phyloP scores from a whole-genome alignment of 768 basidiomycete species.

The Amanita jacksonii region DNA sequence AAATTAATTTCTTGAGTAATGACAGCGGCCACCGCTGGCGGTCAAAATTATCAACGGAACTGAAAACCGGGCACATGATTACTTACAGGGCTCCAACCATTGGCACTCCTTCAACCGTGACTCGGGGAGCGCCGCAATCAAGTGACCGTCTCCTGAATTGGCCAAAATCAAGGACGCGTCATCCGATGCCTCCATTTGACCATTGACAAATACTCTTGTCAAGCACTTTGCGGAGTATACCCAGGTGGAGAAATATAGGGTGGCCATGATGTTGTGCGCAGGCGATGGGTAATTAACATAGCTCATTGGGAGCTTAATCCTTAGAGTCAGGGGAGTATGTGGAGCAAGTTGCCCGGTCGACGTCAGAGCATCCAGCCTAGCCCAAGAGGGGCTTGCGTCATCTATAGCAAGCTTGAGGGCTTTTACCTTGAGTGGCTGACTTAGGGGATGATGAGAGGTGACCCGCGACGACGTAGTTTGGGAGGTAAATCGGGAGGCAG shows the following conservation, averaged over 20 bases:
- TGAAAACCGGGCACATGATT: too few relatives aligned
- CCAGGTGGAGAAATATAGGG: slow-evolving; percentile 49
- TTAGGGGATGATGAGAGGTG: neutral
- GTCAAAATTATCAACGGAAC: neutral
- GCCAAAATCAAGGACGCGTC: slow-evolving; percentile 39
- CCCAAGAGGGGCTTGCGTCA: slow-evolving; percentile 53
- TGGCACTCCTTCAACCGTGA: slow-evolving; percentile 56
- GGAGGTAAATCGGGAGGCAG: neutral
- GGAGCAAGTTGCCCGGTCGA: slow-evolving; percentile 27
- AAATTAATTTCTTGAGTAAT: slow-evolving; percentile 65
- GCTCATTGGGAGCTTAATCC: slow-evolving; percentile 50
- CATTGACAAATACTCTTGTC: slow-evolving; percentile 48
- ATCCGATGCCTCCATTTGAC: slow-evolving; percentile 43
- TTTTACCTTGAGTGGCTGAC: neutral
- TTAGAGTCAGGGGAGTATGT: slow-evolving; percentile 37
- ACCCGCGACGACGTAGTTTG: neutral
- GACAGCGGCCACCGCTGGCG: slow-evolving; percentile 38
- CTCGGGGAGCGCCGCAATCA: slow-evolving; percentile 55
- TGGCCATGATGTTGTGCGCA: slow-evolving; percentile 56
- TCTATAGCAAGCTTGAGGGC: slow-evolving; percentile 29
- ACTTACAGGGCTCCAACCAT: slow-evolving; percentile 62
- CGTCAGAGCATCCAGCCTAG: slow-evolving; percentile 48
- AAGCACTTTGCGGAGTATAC: slow-evolving; percentile 47
- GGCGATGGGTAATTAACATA: slow-evolving; percentile 43
- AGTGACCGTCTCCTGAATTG: slow-evolving; percentile 37